These are phyloP conservation scores for Aureobasidium sp. DNA, from an alignment of 2,329 filamentous ascomycete genomes.

Conservation along the genomic window DNA sequence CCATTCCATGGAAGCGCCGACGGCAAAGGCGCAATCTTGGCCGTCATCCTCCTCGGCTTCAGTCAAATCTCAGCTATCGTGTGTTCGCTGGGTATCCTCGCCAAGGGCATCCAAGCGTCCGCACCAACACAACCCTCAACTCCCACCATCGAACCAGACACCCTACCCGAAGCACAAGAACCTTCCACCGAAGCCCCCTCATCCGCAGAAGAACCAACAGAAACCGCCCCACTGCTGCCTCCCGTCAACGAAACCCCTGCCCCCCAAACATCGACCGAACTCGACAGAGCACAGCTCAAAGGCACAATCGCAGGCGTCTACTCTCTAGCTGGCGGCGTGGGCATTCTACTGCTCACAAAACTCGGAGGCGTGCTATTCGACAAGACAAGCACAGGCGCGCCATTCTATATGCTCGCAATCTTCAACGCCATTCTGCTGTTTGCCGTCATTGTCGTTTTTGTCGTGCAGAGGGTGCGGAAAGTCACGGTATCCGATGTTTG, in stretches of 20 bases:
- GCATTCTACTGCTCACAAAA: conserved; percentile 87
- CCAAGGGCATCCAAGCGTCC: conserved; percentile 53
- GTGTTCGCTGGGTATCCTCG: conserved; percentile 82
- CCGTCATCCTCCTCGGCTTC: conserved; percentile 74
- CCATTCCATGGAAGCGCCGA: conserved; percentile 56
- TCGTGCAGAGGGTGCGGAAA: neutral
- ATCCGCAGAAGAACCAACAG: neutral
- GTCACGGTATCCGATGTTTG: neutral
- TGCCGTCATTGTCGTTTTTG: conserved; percentile 19
- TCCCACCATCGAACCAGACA: neutral
- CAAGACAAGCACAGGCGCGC: conserved; percentile 59
- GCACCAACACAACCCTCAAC: neutral
- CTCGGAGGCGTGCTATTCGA: conserved; percentile 83
- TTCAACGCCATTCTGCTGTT: conserved; percentile 72
- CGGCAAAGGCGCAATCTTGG: conserved; percentile 46
- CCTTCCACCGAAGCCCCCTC: neutral
- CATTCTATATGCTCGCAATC: conserved; percentile 87
- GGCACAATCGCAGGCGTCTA: conserved; percentile 93
- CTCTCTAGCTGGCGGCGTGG: conserved; percentile 78
- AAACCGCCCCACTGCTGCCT: conserved; percentile 10
- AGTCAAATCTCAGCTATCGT: conserved; percentile 96
- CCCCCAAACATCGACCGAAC: neutral
- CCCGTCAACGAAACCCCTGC: neutral
- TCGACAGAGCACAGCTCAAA: conserved; percentile 54
- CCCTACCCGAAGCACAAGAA: neutral